Conservation (phyloP, 352 stramenopile genomes). For the Globisporangium orthogonon region DNA sequence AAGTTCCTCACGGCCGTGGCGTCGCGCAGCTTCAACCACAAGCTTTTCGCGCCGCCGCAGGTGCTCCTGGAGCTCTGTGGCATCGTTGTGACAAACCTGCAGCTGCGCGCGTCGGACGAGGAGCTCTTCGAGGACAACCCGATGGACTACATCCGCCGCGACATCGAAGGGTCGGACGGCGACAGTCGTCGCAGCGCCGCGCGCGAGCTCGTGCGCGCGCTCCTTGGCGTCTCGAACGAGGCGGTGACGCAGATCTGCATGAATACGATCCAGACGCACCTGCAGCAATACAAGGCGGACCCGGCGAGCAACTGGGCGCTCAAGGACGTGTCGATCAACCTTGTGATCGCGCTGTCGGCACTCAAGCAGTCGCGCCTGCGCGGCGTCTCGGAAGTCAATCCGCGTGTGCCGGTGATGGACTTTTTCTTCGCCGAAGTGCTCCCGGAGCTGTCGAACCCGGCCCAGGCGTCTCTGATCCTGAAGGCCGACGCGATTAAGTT, state of each 20-base stretch:
- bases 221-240: conserved; percentile 94
- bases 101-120: conserved; percentile 93
- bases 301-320: conserved; percentile 88
- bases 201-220: conserved; percentile 92
- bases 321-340: conserved; percentile 95
- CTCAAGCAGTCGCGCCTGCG: conserved; percentile 89
- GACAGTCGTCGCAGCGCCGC: conserved; percentile 94
- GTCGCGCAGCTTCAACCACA: conserved; percentile 91
- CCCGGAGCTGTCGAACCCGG: conserved; percentile 86
- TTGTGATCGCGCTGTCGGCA: conserved; percentile 95
- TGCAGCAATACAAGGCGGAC: conserved; percentile 88
- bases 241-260: conserved; percentile 93
- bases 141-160: conserved; percentile 96
- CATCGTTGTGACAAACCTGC: conserved; percentile 98
- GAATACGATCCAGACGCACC: conserved; percentile 86
- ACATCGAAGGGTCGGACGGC: conserved; percentile 97
- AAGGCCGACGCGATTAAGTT: conserved; percentile 98
- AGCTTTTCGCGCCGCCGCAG: conserved; percentile 79
- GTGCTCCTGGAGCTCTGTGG: conserved; percentile 90
- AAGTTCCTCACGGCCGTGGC: conserved; percentile 96
- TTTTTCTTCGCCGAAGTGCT: conserved; percentile 94
- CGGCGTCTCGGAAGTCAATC: conserved; percentile 94
- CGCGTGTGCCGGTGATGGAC: conserved; percentile 93
- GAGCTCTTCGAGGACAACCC: conserved; percentile 99
- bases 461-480: conserved; percentile 89